A percentile compares a stretch with the other conserved stretches of the same genome.
Conservation (phyloP, 2,329 filamentous ascomycete species). For the Mycosphaerella sp. region DNA sequence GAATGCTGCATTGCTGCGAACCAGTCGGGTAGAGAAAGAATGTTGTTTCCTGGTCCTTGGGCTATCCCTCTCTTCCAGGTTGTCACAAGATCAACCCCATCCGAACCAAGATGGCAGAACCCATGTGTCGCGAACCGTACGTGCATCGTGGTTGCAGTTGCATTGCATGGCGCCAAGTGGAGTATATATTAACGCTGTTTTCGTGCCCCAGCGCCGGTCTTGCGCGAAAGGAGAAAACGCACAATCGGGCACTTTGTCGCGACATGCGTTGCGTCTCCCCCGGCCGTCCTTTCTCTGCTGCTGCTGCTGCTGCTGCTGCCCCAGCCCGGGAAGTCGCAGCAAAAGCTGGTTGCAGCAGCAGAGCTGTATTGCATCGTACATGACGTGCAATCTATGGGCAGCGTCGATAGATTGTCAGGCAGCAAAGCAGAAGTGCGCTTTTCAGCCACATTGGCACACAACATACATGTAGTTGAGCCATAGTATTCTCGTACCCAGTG, state of each 20-base stretch:
- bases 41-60: constrained; percentile 17
- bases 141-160: constrained; percentile 12
- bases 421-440: constrained; percentile 19
- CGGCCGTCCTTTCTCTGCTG: constrained; percentile 4
- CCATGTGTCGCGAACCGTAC: constrained; percentile 14
- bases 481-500: constrained; percentile 21
- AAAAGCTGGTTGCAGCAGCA: constrained; percentile 13
- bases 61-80: constrained; percentile 4
- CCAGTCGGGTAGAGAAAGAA: constrained; percentile 12
- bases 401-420: constrained; percentile 18
- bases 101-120: constrained; percentile 22
- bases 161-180: constrained; percentile 8
- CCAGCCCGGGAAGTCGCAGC: constrained; percentile 6
- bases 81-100: constrained; percentile 11
- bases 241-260: constrained; percentile 11
- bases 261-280: constrained; percentile 5
- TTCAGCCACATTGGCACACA: constrained; percentile 22
- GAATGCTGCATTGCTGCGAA: constrained; percentile 17
- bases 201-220: constrained; percentile 15
- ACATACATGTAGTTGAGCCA: constrained; percentile 14
- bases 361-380: constrained; percentile 20
- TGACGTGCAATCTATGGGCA: constrained; percentile 19
- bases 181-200: constrained; percentile 20
- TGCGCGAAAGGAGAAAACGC: constrained; percentile 19
- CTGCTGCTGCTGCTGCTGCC: not conserved